phyloP scores from a whole-genome alignment of 2,329 filamentous ascomycete species.

The Claviceps quebecensis region DNA sequence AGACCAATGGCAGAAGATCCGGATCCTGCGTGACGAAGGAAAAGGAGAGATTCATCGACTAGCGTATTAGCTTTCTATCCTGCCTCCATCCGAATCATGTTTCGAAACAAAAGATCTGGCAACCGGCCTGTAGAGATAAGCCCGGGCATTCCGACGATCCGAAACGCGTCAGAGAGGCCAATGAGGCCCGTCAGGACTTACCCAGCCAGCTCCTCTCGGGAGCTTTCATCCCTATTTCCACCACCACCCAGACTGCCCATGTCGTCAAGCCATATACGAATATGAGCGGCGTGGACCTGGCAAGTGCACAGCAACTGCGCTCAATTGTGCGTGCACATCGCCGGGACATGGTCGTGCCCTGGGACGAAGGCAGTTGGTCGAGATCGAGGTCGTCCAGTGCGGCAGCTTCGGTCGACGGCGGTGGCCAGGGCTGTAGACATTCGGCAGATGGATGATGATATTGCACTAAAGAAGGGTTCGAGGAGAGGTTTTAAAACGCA shows the following conservation, averaged over 20 bases:
- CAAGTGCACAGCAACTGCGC: constrained; percentile 66
- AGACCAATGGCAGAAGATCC: constrained; percentile 50
- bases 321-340: constrained; percentile 59
- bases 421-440: not conserved
- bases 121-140: not conserved
- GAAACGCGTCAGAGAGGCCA: not conserved
- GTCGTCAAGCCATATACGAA: constrained; percentile 86
- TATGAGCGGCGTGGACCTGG: constrained; percentile 71
- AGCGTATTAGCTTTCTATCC: not conserved
- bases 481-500: not conserved
- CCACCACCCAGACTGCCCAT: constrained; percentile 84
- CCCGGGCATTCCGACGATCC: not conserved
- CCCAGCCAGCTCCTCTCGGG: constrained; percentile 42
- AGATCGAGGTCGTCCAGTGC: constrained; percentile 8
- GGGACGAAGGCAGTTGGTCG: constrained; percentile 6
- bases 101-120: too few species aligned
- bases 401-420: constrained; percentile 1
- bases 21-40: constrained; percentile 26
- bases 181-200: constrained; percentile 15
- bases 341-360: constrained; percentile 31
- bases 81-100: not conserved
- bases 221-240: constrained; percentile 51
- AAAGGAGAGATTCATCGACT: not conserved
- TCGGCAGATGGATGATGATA: not conserved
- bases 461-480: not conserved